Base-by-base conservation (phyloP, 2,329 filamentous ascomycete genomes). In the Aureobasidium melanogenum region DNA sequence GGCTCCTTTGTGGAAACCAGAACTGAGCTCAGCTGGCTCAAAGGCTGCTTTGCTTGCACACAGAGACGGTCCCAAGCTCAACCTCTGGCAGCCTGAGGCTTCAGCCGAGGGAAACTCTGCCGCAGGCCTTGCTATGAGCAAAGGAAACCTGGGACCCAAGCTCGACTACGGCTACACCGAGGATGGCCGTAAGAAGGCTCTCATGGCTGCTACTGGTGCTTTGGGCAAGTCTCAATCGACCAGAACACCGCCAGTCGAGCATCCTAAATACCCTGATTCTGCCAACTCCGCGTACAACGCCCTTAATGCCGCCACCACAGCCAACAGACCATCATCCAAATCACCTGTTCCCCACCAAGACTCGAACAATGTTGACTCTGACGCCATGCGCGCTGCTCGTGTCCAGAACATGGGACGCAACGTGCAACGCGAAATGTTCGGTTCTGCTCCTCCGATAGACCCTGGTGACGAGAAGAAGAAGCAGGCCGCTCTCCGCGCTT, bases 131-230 rank as follows among this genome's bases (percentile, higher is more conserved):
- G 86, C 86, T n/a, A 84, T 88, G 72, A 80, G 79, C 65, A 81
- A 79, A 48, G 79, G 80, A 60, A 73, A 72, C 36, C 67, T 77
- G 41, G 76, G 74, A 63, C 75, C 77, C 5, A 73, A 77, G 61
- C 69, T 75, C 30, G 77, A 79, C 67, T 75, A 76, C 64, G 76
- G 76, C 38, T 76, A 77, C 65, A 78, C 74, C 22, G 74, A 73
- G 10, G 73, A 85, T 28, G 80, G 82, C 47, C 80, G 79, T 38
- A 82, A 83, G 63, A 86, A 84, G 63, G 91, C 91, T 1, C 78
- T 93, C 50, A 77, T 83, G 38, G 91, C 91, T 44, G 91, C 91
- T 14, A 88, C 87, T 54, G 89, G 85, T 30, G 90, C 90, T n/a
- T 86, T 91, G 76, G 79, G 83, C 30, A 81, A 86, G 62, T 82